Evolutionary conservation across 2,329 filamentous ascomycete genomes (phyloP).

Genomic region (Cytospora piceicola): DNA sequence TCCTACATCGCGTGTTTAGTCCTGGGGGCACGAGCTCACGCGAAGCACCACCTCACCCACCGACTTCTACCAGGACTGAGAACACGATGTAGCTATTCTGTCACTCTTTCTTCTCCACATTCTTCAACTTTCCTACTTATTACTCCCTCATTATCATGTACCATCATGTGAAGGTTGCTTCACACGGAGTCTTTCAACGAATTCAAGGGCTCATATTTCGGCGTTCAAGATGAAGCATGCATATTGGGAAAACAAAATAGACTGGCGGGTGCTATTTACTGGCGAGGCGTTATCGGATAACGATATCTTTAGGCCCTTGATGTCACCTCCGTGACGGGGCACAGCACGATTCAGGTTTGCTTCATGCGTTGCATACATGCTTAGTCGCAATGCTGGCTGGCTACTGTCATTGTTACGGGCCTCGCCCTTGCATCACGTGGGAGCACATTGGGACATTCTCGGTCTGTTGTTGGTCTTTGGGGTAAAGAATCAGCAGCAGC

Average conservation of each 20-base stretch:
- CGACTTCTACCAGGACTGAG: slow-evolving; percentile 8
- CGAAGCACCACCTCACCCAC: slow-evolving; percentile 14
- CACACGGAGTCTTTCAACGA: not conserved
- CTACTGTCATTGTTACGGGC: not conserved
- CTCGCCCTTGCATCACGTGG: slow-evolving; percentile 15
- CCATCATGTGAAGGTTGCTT: not conserved
- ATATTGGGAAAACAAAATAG: slow-evolving; percentile 27
- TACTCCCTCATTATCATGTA: not conserved
- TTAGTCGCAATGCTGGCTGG: not conserved
- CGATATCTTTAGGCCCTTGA: not conserved
- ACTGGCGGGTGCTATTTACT: slow-evolving; percentile 11
- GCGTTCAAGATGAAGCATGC: slow-evolving; percentile 24
- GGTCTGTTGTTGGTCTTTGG: not conserved
- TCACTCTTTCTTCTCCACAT: not conserved
- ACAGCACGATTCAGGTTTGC: no score
- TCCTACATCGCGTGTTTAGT: slow-evolving; percentile 30
- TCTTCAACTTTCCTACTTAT: not conserved
- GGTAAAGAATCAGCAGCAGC: not conserved
- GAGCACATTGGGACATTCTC: not conserved
- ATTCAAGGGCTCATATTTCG: not conserved
- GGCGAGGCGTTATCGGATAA: slow-evolving; percentile 25
- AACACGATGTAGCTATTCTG: slow-evolving; percentile 6
- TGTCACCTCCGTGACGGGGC: not conserved
- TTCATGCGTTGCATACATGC: no score
- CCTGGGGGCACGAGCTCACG: slow-evolving; percentile 17